Conservation (phyloP, 2,329 filamentous ascomycete genomes). For the Cladosporium sp. region DNA sequence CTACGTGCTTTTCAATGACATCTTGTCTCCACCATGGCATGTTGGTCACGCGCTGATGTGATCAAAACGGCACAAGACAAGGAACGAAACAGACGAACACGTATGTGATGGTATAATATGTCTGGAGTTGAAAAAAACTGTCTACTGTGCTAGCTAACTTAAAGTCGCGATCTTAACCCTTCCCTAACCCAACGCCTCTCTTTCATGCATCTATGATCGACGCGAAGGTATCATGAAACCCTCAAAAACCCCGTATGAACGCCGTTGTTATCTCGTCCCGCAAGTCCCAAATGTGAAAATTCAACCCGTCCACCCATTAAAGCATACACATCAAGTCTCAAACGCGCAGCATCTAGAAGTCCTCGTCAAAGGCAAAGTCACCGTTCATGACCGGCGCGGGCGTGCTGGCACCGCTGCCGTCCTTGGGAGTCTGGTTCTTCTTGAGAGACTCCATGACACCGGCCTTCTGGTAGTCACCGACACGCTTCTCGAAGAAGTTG, state of each 20-base stretch:
- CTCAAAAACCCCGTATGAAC: conserved; percentile 6
- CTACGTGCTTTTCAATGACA: no score
- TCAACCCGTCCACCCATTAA: conserved; percentile 10
- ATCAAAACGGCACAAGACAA: neutral
- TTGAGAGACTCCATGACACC: conserved; percentile 96
- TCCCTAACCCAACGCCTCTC: conserved; percentile 7
- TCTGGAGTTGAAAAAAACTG: conserved; percentile 12
- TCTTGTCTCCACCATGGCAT: neutral
- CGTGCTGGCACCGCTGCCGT: conserved; percentile 24
- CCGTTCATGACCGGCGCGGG: conserved; percentile 53
- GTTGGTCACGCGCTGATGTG: neutral
- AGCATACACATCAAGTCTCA: conserved; percentile 1
- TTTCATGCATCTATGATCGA: conserved; percentile 12
- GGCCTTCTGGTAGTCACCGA: conserved; percentile 98
- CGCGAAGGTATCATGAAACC: conserved; percentile 14
- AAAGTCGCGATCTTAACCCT: neutral
- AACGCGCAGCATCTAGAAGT: conserved; percentile 70
- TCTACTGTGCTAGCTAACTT: conserved; percentile 9
- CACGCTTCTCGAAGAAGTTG: conserved; percentile 99
- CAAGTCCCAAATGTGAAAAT: neutral
- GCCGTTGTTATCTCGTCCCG: conserved; percentile 8
- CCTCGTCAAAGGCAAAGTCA: conserved; percentile 91
- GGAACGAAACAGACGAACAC: no score
- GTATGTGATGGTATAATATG: neutral
- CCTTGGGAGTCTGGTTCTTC: conserved; percentile 37